These are phyloP conservation scores for Aureobasidium sp. DNA, from an alignment of 2,329 filamentous ascomycete species.

Conservation along the genomic window DNA sequence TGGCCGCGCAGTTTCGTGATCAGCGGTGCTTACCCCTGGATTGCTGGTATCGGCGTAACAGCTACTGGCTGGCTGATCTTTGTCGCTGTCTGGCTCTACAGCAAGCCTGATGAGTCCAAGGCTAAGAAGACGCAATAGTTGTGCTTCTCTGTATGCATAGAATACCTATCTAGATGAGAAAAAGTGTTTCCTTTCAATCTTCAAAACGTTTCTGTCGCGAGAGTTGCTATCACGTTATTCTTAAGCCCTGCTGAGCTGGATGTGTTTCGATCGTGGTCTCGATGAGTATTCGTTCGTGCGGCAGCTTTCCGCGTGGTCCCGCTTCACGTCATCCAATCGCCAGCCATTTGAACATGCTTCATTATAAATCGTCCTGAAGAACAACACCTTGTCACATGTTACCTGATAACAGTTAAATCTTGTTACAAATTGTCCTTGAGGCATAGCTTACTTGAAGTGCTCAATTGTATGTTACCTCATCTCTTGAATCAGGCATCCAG, in stretches of 20 bases:
- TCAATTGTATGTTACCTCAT: neutral
- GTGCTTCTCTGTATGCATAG: conserved; percentile 1
- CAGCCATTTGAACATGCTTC: neutral
- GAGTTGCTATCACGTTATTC: neutral
- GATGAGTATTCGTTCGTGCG: neutral
- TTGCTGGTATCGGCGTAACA: conserved; percentile 78
- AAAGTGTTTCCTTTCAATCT: conserved; percentile 3
- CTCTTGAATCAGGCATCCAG: neutral
- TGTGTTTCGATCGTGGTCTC: neutral
- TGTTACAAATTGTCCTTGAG: neutral
- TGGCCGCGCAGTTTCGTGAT: conserved; percentile 89
- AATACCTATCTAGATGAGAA: conserved; percentile 9
- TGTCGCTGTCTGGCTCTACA: conserved; percentile 81
- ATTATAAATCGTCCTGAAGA: neutral
- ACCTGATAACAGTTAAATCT: neutral
- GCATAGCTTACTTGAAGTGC: neutral
- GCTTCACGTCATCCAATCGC: neutral
- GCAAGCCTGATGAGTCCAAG: conserved; percentile 45
- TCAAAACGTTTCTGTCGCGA: neutral
- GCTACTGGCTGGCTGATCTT: conserved; percentile 79
- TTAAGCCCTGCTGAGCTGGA: neutral
- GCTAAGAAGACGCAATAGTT: conserved; percentile 35
- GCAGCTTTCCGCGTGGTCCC: conserved; percentile 3
- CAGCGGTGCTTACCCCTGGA: conserved; percentile 88
- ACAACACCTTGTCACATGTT: neutral